Conservation (phyloP, 371 early-diverging fungal species). For the Mucor sp. region DNA sequence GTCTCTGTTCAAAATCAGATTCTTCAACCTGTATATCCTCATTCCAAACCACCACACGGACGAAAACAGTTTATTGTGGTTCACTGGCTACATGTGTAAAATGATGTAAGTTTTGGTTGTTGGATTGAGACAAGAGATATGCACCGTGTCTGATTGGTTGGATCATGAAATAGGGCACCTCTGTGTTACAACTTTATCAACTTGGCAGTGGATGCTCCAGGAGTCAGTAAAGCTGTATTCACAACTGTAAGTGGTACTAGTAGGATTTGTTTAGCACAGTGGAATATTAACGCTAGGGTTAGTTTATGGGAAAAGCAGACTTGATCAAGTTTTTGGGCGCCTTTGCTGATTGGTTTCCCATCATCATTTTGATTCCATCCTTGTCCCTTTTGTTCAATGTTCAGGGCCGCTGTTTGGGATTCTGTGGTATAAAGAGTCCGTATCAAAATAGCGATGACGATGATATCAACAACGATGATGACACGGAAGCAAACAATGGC, state of each 20-base stretch:
- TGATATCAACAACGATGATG: constrained; percentile 30
- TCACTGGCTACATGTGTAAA: constrained; percentile 89
- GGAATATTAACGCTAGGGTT: not conserved
- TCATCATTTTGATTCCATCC: constrained; percentile 79
- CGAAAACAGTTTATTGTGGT: constrained; percentile 85
- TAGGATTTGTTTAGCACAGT: no score
- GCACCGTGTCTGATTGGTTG: not conserved
- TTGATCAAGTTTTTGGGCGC: constrained; percentile 88
- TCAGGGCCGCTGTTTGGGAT: constrained; percentile 74
- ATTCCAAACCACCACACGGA: constrained; percentile 92
- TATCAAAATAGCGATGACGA: constrained; percentile 60
- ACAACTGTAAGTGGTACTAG: constrained; percentile 35
- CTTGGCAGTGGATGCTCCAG: constrained; percentile 43
- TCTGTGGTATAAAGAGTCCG: constrained; percentile 64
- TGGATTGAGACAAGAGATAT: not conserved
- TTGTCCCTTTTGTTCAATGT: constrained; percentile 76
- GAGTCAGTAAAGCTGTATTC: constrained; percentile 54
- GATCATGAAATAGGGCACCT: constrained; percentile 64
- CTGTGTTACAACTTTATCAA: constrained; percentile 94
- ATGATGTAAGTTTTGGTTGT: constrained; percentile 54
- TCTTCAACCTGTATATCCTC: constrained; percentile 83
- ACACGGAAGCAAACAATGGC: constrained; percentile 39
- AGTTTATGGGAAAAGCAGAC: constrained; percentile 87
- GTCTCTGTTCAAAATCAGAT: constrained; percentile 82
- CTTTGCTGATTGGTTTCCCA: constrained; percentile 88